These are phyloP conservation scores for Kazachstania martiniae DNA, from an alignment of 805 yeast genomes.

Conservation along the genomic window DNA sequence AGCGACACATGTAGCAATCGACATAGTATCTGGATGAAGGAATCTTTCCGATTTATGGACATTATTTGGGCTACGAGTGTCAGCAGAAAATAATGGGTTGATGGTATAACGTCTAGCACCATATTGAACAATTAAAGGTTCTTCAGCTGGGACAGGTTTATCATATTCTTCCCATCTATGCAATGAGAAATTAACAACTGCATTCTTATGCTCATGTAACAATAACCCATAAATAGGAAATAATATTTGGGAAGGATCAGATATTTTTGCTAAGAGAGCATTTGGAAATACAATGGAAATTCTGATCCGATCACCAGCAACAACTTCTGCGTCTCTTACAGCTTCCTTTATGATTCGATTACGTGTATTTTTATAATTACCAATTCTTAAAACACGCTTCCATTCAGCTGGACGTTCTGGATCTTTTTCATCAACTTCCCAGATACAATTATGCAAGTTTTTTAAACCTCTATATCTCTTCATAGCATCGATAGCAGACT, in stretches of 20 bases:
- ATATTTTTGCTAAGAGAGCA: slow-evolving; percentile 33
- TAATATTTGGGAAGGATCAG: slow-evolving; percentile 37
- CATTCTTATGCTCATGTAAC: slow-evolving; percentile 76
- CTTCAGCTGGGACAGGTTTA: slow-evolving; percentile 76
- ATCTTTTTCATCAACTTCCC: slow-evolving; percentile 85
- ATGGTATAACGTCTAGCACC: slow-evolving; percentile 85
- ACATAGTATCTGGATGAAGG: slow-evolving; percentile 62
- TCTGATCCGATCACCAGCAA: slow-evolving; percentile 55
- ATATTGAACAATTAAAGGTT: slow-evolving; percentile 72
- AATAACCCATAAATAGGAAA: slow-evolving; percentile 64
- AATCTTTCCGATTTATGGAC: slow-evolving; percentile 81
- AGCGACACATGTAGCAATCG: slow-evolving; percentile 78
- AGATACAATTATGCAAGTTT: slow-evolving; percentile 63
- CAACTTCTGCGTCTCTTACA: slow-evolving; percentile 32
- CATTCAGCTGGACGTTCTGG: slow-evolving; percentile 67
- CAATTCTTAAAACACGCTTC: slow-evolving; percentile 61
- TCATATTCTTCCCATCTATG: slow-evolving; percentile 87
- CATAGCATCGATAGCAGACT: slow-evolving; percentile 64
- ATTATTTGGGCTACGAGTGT: slow-evolving; percentile 65
- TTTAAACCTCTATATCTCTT: slow-evolving; percentile 79
- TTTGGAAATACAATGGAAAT: slow-evolving; percentile 51
- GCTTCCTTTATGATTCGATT: slow-evolving; percentile 57
- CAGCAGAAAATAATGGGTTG: slow-evolving; percentile 74
- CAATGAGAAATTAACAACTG: slow-evolving; percentile 72
- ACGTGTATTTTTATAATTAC: slow-evolving; percentile 66